Evolutionary conservation across 108 stramenopile genomes (phyloP).

Genomic region (Discostella stelligeroides): DNA sequence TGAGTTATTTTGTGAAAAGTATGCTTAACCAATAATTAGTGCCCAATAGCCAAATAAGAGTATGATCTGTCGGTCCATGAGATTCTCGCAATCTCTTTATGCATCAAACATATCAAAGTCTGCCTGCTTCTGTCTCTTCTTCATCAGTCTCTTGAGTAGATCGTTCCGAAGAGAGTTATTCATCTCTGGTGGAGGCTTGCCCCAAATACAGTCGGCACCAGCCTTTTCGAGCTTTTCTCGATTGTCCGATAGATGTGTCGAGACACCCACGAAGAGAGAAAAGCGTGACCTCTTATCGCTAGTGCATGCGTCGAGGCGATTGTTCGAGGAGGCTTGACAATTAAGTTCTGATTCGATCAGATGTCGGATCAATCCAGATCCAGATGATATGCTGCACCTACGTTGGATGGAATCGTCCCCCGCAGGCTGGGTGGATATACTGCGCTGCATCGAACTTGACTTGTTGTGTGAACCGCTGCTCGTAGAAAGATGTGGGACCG

Average conservation of each 20-base stretch:
- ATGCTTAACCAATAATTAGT: slow-evolving; percentile 31
- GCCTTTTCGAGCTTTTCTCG: slow-evolving; percentile 34
- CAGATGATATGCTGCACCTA: slow-evolving; percentile 25
- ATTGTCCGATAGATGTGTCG: slow-evolving; percentile 49
- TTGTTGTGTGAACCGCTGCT: not conserved
- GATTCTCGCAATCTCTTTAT: too few relatives aligned
- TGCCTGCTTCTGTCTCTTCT: slow-evolving; percentile 44
- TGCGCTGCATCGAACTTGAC: not conserved
- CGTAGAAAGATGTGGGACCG: not conserved
- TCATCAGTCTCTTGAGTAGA: slow-evolving; percentile 45
- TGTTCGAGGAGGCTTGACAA: slow-evolving; percentile 3
- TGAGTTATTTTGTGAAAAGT: slow-evolving; percentile 77
- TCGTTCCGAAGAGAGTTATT: slow-evolving; percentile 52
- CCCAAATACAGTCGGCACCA: slow-evolving; percentile 71
- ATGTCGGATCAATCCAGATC: slow-evolving; percentile 26
- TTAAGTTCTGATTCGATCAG: slow-evolving; percentile 18
- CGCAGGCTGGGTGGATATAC: slow-evolving; percentile 15
- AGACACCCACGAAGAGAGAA: slow-evolving; percentile 68
- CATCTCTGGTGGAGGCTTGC: slow-evolving; percentile 69
- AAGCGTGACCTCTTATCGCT: slow-evolving; percentile 9
- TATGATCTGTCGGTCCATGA: too few relatives aligned
- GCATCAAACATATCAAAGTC: slow-evolving; percentile 16
- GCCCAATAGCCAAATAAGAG: not conserved
- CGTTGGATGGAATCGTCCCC: slow-evolving; percentile 48
- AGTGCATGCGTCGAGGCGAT: not conserved